Percentiles rank a stretch among this genome's conserved stretches.
phyloP scores from a whole-genome alignment of 139 green algal genomes.

The Chlamydomonas asymmetrica region DNA sequence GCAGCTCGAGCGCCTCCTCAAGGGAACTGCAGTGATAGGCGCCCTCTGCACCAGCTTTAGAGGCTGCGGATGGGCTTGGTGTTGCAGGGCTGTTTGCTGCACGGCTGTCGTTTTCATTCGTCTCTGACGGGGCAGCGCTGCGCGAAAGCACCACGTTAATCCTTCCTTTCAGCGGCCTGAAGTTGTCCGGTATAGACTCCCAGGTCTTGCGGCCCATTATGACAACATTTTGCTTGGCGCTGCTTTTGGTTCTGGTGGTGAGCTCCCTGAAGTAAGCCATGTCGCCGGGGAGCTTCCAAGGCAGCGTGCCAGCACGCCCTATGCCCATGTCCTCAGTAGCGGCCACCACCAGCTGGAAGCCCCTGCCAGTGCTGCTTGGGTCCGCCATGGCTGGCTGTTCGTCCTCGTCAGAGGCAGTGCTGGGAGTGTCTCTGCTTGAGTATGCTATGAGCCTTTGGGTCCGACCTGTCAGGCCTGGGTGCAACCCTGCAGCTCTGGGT shows the following conservation, averaged over 20 bases:
- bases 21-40: slow-evolving; percentile 53
- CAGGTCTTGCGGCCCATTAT: slow-evolving; percentile 99
- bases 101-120: slow-evolving; percentile 12
- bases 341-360: slow-evolving; percentile 92
- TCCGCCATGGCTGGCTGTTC: background rate
- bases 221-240: slow-evolving; percentile 85
- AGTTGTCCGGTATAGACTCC: slow-evolving; percentile 93
- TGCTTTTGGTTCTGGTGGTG: slow-evolving; percentile 62
- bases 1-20: slow-evolving; percentile 69
- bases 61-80: background rate
- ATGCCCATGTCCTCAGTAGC: slow-evolving; percentile 83
- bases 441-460: no score
- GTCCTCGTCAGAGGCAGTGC: background rate
- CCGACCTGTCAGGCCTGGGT: no score
- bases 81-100: background rate
- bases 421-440: no score
- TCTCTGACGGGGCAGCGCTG: background rate
- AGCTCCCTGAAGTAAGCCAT: slow-evolving; percentile 94
- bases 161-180: slow-evolving; percentile 85
- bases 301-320: slow-evolving; percentile 69
- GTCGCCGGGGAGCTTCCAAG: slow-evolving; percentile 78
- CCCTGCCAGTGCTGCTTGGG: background rate
- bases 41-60: background rate
- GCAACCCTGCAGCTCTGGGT: no score
- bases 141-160: slow-evolving; percentile 95